phyloP scores from a whole-genome alignment of 106 monocot species.

The Allium cepa region DNA sequence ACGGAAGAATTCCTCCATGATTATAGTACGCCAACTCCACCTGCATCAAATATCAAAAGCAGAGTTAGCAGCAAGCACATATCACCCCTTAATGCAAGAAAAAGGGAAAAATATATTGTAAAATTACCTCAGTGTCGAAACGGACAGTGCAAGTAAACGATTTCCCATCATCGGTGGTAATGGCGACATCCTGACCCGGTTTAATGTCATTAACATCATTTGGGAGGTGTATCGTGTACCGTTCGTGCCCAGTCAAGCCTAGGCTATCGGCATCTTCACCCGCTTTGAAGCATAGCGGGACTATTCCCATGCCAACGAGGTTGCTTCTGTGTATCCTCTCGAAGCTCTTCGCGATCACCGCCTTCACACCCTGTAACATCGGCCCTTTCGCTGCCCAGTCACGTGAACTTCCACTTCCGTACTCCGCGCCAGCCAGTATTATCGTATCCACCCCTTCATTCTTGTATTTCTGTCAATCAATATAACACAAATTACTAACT shows the following conservation, averaged over 20 bases:
- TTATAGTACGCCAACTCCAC: slow-evolving; percentile 90
- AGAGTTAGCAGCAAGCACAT: no score
- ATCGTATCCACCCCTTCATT: slow-evolving; percentile 68
- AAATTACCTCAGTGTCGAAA: slow-evolving; percentile 87
- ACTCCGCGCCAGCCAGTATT: slow-evolving; percentile 82
- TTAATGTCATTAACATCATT: slow-evolving; percentile 52
- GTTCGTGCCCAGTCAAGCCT: slow-evolving; percentile 83
- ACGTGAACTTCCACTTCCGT: slow-evolving; percentile 89
- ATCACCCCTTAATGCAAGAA: no score
- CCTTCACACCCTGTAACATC: slow-evolving; percentile 94
- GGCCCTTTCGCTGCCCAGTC: slow-evolving; percentile 97
- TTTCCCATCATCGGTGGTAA: slow-evolving; percentile 61
- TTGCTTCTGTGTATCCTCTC: slow-evolving; percentile 97
- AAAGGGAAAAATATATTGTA: no score
- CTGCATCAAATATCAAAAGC: slow-evolving; percentile 15
- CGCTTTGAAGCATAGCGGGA: slow-evolving; percentile 87
- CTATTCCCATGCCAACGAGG: slow-evolving; percentile 92
- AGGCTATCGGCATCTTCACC: slow-evolving; percentile 84
- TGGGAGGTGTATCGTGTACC: slow-evolving; percentile 72
- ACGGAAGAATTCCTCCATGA: slow-evolving; percentile 87
- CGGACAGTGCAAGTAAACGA: slow-evolving; percentile 73
- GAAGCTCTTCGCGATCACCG: slow-evolving; percentile 93
- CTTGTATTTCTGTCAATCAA: slow-evolving; percentile 44
- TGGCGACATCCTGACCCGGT: slow-evolving; percentile 80
- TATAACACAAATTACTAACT: no score